These are phyloP conservation scores for Ganoderma lucidum DNA, from an alignment of 1,284 basidiomycete genomes.

Conservation along the genomic window DNA sequence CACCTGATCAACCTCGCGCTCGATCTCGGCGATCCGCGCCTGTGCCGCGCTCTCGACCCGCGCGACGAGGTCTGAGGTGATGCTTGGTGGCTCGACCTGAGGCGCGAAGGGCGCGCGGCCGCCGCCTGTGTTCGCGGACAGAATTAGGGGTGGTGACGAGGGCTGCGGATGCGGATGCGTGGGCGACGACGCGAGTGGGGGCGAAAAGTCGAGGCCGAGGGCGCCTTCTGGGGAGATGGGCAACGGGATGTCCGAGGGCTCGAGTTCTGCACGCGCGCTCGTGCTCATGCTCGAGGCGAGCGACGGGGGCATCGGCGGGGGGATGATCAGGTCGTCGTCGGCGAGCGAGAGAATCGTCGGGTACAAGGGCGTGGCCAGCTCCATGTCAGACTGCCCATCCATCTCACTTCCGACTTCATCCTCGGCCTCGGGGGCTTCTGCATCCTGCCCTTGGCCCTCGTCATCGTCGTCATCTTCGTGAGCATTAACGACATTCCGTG, in stretches of 20 bases:
- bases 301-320: slow-evolving; percentile 12
- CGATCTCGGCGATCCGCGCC: slow-evolving; percentile 24
- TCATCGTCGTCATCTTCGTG: background rate
- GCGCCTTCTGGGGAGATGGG: slow-evolving; percentile 24
- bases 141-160: background rate
- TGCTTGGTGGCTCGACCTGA: background rate
- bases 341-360: slow-evolving; percentile 45
- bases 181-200: slow-evolving; percentile 9
- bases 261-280: slow-evolving; percentile 1
- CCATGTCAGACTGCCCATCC: slow-evolving; percentile 56
- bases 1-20: slow-evolving; percentile 33
- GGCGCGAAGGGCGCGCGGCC: slow-evolving; percentile 4
- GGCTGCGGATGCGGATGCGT: slow-evolving; percentile 2
- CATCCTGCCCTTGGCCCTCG: background rate
- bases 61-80: slow-evolving; percentile 16
- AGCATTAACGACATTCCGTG: background rate
- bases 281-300: background rate
- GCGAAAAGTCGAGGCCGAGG: slow-evolving; percentile 11
- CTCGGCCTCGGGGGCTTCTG: slow-evolving; percentile 4
- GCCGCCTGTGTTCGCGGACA: background rate
- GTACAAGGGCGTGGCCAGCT: slow-evolving; percentile 63
- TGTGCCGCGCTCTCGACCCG: slow-evolving; percentile 22
- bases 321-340: slow-evolving; percentile 24
- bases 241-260: slow-evolving; percentile 30
- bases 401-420: slow-evolving; percentile 14